Percentiles rank a stretch among this genome's conserved stretches.
Conservation (phyloP, 805 yeast genomes). For the Myxozyma vanderwaltii region DNA sequence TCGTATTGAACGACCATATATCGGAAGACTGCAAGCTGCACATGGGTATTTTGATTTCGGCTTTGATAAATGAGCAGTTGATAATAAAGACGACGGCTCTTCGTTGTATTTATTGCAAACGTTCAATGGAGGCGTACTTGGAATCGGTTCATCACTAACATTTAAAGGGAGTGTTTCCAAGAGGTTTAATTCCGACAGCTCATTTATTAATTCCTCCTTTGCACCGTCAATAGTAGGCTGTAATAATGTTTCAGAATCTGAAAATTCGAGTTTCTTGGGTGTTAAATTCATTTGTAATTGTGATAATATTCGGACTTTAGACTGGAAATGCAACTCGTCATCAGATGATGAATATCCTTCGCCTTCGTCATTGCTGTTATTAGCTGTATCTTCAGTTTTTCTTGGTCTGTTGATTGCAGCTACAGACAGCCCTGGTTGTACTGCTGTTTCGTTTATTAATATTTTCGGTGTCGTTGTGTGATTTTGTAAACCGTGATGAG, state of each 20-base stretch:
- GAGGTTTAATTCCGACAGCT: no score
- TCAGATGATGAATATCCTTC: constrained; percentile 6
- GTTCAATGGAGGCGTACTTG: neutral
- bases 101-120: neutral
- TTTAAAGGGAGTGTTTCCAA: neutral
- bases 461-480: neutral
- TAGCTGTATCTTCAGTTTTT: neutral
- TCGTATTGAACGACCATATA: constrained; percentile 11
- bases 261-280: constrained; percentile 1
- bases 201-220: neutral
- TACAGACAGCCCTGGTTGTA: neutral
- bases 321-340: constrained; percentile 5
- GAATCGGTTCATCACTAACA: constrained; percentile 7
- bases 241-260: neutral
- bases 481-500: neutral
- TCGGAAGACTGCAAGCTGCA: constrained; percentile 6
- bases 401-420: neutral
- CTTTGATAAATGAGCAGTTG: neutral
- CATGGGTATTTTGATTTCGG: constrained; percentile 1
- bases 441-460: neutral
- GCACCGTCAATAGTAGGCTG: neutral
- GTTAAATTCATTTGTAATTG: constrained; percentile 19
- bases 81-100: neutral
- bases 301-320: constrained; percentile 12
- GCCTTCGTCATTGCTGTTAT: neutral